Evolutionary conservation across 306 rosid genomes (phyloP), one percentile per base, ranked within the genome.

Genomic region (Herpetospermum pedunculosum): DNA sequence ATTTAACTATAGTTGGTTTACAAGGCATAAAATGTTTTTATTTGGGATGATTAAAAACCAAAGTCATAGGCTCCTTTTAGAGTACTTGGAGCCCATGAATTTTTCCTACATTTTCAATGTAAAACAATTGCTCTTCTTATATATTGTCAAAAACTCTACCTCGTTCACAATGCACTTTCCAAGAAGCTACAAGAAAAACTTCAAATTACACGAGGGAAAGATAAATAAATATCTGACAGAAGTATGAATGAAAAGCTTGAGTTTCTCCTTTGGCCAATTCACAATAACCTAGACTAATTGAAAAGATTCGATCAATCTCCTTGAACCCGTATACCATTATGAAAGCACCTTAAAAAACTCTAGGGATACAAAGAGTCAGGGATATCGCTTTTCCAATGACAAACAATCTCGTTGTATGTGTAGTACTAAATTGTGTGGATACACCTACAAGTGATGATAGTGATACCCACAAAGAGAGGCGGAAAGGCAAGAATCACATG

Each of bases 361-460:
- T 5, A 90, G 94, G 73, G 97, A 79, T 72, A 95, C 77, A 68
- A 91, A 95, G 75, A 95, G 96, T 46, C 96, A 86, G 0, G 99
- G 96, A 74, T 91, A 95, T 59, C 96, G 89, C 78, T 87, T 95
- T 78, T 88, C 88, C 38, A 89, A 55, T 23, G 83, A 85, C 47
- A 89, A 85, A 85, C 84, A 88, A 83, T 87, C 99, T 88, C 97
- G 90, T 79, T 91, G 91, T n/a, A 75, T 75, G 50, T 89, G n/a
- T n/a, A n/a, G 87, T 46, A 91, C 86, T 86, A 91, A 81, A 80
- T 91, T 77, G 54, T 85, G 84, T 41, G 99, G 76, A 81, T 84
- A 84, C 62, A 87, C 96, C 99, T 95, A 92, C 85, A 81, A 49
- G 59, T 37, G 74, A 70, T 72, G 30, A 54, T 46, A 63, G n/a